phyloP scores from a whole-genome alignment of 2,329 filamentous ascomycete species.

The Pseudogymnoascus sp. region DNA sequence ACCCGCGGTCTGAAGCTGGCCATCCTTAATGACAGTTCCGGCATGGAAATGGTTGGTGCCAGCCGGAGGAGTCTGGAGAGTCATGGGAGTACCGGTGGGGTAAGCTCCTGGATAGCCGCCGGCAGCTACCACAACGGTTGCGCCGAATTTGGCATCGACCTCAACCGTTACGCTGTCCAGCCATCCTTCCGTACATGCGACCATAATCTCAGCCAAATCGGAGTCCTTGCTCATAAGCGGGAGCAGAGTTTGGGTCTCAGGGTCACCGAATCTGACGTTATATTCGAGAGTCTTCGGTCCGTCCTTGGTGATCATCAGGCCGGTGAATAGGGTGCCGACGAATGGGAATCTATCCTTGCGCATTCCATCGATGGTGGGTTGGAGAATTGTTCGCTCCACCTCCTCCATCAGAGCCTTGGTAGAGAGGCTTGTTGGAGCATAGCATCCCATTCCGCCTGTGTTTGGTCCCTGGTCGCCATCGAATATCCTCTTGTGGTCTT shows the following conservation, averaged over 20 bases:
- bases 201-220: constrained; percentile 81
- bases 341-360: constrained; percentile 66
- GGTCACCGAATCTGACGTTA: constrained; percentile 88
- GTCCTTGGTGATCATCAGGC: constrained; percentile 80
- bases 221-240: constrained; percentile 68
- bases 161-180: constrained; percentile 62
- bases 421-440: constrained; percentile 78
- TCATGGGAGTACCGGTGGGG: constrained; percentile 62
- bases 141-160: constrained; percentile 62
- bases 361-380: constrained; percentile 86
- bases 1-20: constrained; percentile 65
- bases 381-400: constrained; percentile 74
- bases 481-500: constrained; percentile 92
- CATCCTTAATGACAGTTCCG: constrained; percentile 61
- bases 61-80: constrained; percentile 36
- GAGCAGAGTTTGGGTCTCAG: constrained; percentile 81
- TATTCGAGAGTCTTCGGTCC: constrained; percentile 85
- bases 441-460: constrained; percentile 96
- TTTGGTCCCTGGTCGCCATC: constrained; percentile 88
- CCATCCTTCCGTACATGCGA: constrained; percentile 69
- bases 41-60: constrained; percentile 79
- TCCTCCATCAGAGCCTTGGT: constrained; percentile 63
- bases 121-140: constrained; percentile 89
- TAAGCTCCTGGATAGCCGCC: constrained; percentile 86
- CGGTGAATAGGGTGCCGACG: constrained; percentile 72